A percentile compares a stretch with the other conserved stretches of the same genome.
Evolutionary conservation across 805 yeast genomes (phyloP).

Genomic region (Ascoidea asiatica): DNA sequence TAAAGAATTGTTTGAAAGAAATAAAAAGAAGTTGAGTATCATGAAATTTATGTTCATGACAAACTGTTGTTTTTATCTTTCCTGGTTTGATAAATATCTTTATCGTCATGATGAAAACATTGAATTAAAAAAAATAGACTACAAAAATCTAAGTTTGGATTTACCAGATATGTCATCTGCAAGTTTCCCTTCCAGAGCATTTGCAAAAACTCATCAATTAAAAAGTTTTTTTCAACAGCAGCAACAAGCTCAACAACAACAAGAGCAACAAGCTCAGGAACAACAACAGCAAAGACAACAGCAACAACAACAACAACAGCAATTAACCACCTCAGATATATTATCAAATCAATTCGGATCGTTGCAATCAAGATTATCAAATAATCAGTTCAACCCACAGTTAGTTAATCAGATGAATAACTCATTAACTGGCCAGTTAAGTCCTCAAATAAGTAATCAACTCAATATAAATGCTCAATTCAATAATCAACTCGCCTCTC

Average conservation of each 20-base stretch:
- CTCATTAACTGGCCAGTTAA: neutral
- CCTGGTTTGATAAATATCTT: constrained; percentile 7
- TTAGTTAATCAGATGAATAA: neutral
- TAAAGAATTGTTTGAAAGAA: constrained; percentile 1
- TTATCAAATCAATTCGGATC: neutral
- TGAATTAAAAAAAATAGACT: constrained; percentile 2
- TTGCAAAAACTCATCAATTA: constrained; percentile 3
- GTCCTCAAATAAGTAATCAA: neutral
- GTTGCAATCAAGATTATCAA: neutral
- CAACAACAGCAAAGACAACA: constrained; percentile 1
- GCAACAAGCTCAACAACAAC: neutral
- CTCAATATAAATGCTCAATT: neutral
- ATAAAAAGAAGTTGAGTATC: constrained; percentile 4
- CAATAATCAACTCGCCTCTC: neutral
- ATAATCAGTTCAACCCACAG: neutral
- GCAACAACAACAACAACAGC: neutral
- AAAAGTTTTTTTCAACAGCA: constrained; percentile 2
- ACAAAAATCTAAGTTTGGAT: neutral
- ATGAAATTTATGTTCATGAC: constrained; percentile 8
- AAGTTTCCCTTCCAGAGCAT: constrained; percentile 2
- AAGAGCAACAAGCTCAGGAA: neutral
- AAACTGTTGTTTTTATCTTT: constrained; percentile 4
- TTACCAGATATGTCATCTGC: constrained; percentile 1
- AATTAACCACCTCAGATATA: neutral
- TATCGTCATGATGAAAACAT: neutral